These are phyloP conservation scores for Agrostemma githago DNA, from an alignment of 148 eudicot genomes.

Conservation along the genomic window DNA sequence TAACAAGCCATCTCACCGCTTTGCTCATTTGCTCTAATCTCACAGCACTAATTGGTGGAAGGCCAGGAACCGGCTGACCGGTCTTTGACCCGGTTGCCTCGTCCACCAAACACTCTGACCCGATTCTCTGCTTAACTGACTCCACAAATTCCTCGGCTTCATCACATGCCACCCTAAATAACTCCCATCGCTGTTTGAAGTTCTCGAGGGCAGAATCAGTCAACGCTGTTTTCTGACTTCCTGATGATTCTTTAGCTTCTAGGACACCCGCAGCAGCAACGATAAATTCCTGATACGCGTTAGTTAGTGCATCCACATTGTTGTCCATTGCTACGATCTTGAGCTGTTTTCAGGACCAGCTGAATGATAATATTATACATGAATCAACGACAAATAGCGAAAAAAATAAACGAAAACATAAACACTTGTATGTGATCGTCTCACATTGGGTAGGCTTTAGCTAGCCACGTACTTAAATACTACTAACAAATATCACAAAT, in stretches of 20 bases:
- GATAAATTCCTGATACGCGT: slow-evolving; percentile 50
- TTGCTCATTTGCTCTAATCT: slow-evolving; percentile 97
- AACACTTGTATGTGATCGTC: too few species aligned
- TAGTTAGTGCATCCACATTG: slow-evolving; percentile 40
- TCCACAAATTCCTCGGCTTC: slow-evolving; percentile 95
- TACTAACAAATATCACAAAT: too few species aligned
- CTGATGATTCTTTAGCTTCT: slow-evolving; percentile 59
- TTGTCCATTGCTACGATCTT: slow-evolving; percentile 33
- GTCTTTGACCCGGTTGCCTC: slow-evolving; percentile 84
- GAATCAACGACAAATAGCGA: too few species aligned
- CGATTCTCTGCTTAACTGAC: slow-evolving; percentile 85
- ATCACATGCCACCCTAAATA: slow-evolving; percentile 83
- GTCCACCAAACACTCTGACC: slow-evolving; percentile 90
- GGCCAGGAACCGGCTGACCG: slow-evolving; percentile 53
- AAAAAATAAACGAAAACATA: too few species aligned
- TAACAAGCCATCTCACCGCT: slow-evolving; percentile 89
- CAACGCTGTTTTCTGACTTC: slow-evolving; percentile 53
- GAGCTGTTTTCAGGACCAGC: background rate
- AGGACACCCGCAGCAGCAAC: slow-evolving; percentile 58
- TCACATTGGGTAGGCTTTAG: too few species aligned
- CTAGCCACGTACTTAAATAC: too few species aligned
- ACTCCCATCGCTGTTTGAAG: slow-evolving; percentile 76
- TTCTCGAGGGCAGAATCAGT: slow-evolving; percentile 78
- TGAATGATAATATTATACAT: too few species aligned
- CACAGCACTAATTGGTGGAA: slow-evolving; percentile 90